Evolutionary conservation across 768 basidiomycete species (phyloP).

Genomic region (Mycena haematopus): DNA sequence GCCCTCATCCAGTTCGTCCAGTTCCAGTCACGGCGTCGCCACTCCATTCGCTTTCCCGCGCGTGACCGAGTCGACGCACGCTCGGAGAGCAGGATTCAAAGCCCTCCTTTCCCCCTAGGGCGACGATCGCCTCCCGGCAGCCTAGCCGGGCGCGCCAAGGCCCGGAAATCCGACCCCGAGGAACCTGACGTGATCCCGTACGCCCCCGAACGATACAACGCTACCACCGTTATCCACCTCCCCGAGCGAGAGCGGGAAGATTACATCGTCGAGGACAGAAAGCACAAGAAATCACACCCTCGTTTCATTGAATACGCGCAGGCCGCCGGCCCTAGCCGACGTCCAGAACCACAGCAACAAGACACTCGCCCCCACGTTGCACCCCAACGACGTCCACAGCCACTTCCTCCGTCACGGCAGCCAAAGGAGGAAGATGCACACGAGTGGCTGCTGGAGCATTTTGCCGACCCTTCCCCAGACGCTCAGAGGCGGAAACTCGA

Average conservation of each 20-base stretch:
- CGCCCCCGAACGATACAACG: slow-evolving; percentile 24
- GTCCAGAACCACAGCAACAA: slow-evolving; percentile 18
- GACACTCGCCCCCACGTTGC: slow-evolving; percentile 17
- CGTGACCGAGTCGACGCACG: slow-evolving; percentile 16
- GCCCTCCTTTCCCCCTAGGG: slow-evolving; percentile 22
- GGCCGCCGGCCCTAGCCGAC: slow-evolving; percentile 15
- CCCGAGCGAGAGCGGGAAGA: slow-evolving; percentile 25
- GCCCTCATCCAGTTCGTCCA: slow-evolving; percentile 17
- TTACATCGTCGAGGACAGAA: slow-evolving; percentile 20
- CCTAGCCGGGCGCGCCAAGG: slow-evolving; percentile 50
- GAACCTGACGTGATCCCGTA: slow-evolving; percentile 34
- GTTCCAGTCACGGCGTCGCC: slow-evolving; percentile 12
- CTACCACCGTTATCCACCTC: slow-evolving; percentile 27
- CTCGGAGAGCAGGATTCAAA: slow-evolving; percentile 15
- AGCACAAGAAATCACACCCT: slow-evolving; percentile 18
- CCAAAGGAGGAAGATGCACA: slow-evolving; percentile 59
- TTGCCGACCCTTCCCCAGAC: slow-evolving; percentile 43
- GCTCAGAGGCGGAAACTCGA: slow-evolving; percentile 17
- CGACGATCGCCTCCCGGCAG: slow-evolving; percentile 59
- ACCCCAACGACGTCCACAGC: slow-evolving; percentile 19
- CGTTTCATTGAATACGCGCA: slow-evolving; percentile 12
- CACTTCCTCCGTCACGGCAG: slow-evolving; percentile 17
- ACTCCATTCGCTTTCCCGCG: slow-evolving; percentile 24
- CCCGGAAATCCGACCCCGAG: slow-evolving; percentile 46
- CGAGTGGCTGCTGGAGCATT: slow-evolving; percentile 67